Conservation (phyloP, 192 early-diverging fungal species). For the Phycomyces blakesleeanus region DNA sequence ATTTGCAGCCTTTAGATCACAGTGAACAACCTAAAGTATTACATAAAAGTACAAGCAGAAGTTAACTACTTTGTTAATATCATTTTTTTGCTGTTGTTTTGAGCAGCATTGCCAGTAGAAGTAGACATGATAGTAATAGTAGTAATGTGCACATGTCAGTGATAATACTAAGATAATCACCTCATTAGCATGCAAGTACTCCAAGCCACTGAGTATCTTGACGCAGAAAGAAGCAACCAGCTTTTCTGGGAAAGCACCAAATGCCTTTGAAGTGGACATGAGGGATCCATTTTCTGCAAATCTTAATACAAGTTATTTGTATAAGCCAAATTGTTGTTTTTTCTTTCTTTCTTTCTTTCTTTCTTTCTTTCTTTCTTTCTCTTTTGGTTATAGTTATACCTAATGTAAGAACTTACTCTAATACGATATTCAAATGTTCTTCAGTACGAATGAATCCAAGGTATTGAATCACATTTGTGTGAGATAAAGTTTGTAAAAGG, state of each 20-base stretch:
- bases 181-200: conserved; percentile 84
- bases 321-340: neutral
- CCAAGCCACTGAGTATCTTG: conserved; percentile 86
- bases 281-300: conserved; percentile 94
- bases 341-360: too few relatives aligned
- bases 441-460: conserved; percentile 73
- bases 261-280: conserved; percentile 76
- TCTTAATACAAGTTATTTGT: conserved; percentile 3
- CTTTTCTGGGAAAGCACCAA: conserved; percentile 89
- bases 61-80: too few relatives aligned
- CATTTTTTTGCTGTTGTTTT: too few relatives aligned
- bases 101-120: too few relatives aligned
- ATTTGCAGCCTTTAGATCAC: conserved; percentile 96
- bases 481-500: conserved; percentile 77
- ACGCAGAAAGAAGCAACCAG: conserved; percentile 81
- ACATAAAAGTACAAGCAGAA: too few relatives aligned
- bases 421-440: conserved; percentile 74
- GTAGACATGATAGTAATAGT: too few relatives aligned
- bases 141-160: too few relatives aligned
- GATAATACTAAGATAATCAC: conserved; percentile 21
- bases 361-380: too few relatives aligned
- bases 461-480: conserved; percentile 84
- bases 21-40: conserved; percentile 87
- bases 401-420: conserved; percentile 49
- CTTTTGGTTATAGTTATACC: too few relatives aligned